Percentiles rank a stretch among this genome's conserved stretches.
Conservation (phyloP, 176 grass and related monocot species). For the Triticum monococcum region DNA sequence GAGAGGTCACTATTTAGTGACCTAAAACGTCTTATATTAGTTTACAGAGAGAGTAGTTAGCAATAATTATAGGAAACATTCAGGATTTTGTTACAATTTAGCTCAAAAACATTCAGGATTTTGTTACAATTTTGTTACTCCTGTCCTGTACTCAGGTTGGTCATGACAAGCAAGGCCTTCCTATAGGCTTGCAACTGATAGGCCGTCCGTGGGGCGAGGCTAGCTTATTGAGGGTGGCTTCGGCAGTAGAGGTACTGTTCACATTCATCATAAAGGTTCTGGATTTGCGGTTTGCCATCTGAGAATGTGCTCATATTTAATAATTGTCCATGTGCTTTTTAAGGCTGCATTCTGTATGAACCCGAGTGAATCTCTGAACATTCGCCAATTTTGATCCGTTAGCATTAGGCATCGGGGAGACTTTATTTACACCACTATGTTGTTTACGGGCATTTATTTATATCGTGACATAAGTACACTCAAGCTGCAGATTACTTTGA, state of each 20-base stretch:
- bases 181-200: conserved; percentile 94
- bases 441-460: not conserved
- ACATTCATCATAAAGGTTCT: not conserved
- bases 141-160: conserved; percentile 59
- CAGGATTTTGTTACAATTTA: not conserved
- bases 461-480: not conserved
- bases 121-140: not conserved
- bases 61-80: not conserved
- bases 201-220: conserved; percentile 95
- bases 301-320: not conserved
- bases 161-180: conserved; percentile 87
- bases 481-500: not conserved
- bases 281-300: not conserved
- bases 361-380: not conserved
- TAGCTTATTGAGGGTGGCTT: conserved; percentile 88
- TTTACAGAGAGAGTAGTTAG: too few relatives aligned
- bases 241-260: conserved; percentile 72
- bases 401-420: not conserved
- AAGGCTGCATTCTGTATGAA: not conserved
- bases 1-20: too few relatives aligned
- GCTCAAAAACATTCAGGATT: not conserved
- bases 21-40: too few relatives aligned
- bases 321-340: not conserved
- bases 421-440: not conserved
- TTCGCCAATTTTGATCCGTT: not conserved